A percentile compares a stretch with the other conserved stretches of the same genome.
Conservation (phyloP, 192 early-diverging fungal genomes). For the Coemansia sp. region DNA sequence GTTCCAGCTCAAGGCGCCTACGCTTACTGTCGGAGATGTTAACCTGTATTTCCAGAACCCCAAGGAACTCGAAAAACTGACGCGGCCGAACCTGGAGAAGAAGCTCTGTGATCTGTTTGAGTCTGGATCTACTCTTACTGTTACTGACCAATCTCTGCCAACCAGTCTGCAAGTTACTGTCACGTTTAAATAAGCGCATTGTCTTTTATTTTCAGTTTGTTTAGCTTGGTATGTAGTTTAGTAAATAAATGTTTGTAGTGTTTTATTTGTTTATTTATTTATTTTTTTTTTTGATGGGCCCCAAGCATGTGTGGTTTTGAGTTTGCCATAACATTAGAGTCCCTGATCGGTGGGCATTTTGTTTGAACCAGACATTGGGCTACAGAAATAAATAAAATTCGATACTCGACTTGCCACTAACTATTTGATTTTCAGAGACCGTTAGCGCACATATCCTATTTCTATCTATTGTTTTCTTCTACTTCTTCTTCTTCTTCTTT, state of each 20-base stretch:
- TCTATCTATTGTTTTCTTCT: background rate
- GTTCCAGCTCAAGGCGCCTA: constrained; percentile 84
- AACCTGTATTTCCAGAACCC: constrained; percentile 90
- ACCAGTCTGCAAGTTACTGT: constrained; percentile 42
- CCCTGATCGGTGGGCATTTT: background rate
- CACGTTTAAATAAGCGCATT: constrained; percentile 5
- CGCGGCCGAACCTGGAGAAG: constrained; percentile 83
- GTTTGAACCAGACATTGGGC: too few species aligned
- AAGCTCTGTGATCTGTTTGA: constrained; percentile 59
- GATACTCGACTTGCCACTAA: too few species aligned
- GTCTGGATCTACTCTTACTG: constrained; percentile 67
- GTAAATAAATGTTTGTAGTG: background rate
- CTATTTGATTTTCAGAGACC: too few species aligned
- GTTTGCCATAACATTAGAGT: background rate
- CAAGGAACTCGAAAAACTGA: constrained; percentile 67
- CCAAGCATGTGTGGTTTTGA: too few species aligned
- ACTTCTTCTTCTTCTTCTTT: background rate
- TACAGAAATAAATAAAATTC: background rate
- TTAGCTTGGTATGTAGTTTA: too few species aligned
- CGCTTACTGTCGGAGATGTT: constrained; percentile 55
- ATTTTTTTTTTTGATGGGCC: background rate
- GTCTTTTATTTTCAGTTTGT: background rate
- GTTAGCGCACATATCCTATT: background rate
- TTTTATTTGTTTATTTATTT: background rate
- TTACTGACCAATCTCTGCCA: constrained; percentile 69